Conservation (phyloP, 805 yeast species). For the Barnettozyma sucrosica region DNA sequence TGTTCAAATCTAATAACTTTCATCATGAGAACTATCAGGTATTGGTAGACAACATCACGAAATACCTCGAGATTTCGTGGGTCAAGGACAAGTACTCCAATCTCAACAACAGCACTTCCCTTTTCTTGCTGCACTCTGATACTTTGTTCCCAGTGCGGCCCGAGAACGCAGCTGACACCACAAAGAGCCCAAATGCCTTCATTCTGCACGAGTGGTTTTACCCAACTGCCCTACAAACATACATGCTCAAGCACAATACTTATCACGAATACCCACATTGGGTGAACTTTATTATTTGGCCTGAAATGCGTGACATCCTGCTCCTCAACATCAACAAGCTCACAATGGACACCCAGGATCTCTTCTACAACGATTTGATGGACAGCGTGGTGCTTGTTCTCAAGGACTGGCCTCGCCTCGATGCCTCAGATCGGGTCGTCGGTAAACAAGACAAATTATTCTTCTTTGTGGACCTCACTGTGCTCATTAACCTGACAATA, state of each 20-base stretch:
- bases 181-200: background rate
- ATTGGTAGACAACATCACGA: conserved; percentile 8
- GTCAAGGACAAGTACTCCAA: conserved; percentile 6
- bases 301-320: conserved; percentile 12
- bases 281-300: conserved; percentile 14
- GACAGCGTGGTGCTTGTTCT: conserved; percentile 9
- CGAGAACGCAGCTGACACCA: background rate
- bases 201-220: conserved; percentile 12
- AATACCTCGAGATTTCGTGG: conserved; percentile 11
- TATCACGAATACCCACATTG: conserved; percentile 12
- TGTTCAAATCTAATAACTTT: conserved; percentile 11
- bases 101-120: conserved; percentile 1
- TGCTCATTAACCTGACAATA: conserved; percentile 3
- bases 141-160: conserved; percentile 4
- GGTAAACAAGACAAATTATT: conserved; percentile 5
- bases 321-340: conserved; percentile 7
- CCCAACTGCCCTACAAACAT: conserved; percentile 12
- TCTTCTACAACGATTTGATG: conserved; percentile 9
- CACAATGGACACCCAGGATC: conserved; percentile 1
- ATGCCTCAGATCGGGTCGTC: background rate
- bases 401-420: background rate
- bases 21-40: conserved; percentile 1
- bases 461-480: conserved; percentile 8
- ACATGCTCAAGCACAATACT: conserved; percentile 4
- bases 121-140: conserved; percentile 6